phyloP scores from a whole-genome alignment of 208 protist species.

The Leishmania braziliensis region DNA sequence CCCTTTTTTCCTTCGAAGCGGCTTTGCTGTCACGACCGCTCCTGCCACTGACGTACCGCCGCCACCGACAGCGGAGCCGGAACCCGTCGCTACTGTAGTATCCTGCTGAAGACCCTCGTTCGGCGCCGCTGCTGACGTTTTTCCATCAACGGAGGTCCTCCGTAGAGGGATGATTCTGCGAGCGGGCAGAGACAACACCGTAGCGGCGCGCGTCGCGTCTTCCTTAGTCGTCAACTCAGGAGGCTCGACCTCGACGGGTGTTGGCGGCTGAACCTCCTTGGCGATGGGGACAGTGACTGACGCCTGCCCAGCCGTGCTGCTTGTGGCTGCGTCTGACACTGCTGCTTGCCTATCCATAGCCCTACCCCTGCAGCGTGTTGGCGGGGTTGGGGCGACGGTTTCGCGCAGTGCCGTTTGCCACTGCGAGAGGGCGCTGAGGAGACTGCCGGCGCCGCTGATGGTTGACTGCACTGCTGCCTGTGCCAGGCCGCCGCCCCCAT shows the following conservation, averaged over 20 bases:
- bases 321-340: neutral
- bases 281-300: neutral
- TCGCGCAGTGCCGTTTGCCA: constrained; percentile 43
- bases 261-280: neutral
- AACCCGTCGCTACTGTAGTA: neutral
- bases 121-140: neutral
- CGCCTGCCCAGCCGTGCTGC: too few species aligned
- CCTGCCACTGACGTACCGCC: neutral
- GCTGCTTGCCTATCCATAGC: neutral
- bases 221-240: constrained; percentile 4
- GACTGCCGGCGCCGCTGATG: constrained; percentile 11
- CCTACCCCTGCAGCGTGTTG: neutral
- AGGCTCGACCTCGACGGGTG: neutral
- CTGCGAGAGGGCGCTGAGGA: constrained; percentile 46
- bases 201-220: neutral
- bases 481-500: constrained; percentile 6
- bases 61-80: neutral
- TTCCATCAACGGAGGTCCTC: neutral
- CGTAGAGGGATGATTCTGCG: neutral
- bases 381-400: constrained; percentile 38
- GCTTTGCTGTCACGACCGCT: neutral
- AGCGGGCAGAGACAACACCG: neutral
- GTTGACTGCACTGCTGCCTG: constrained; percentile 1
- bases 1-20: constrained; percentile 17
- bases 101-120: neutral